Percentiles rank a stretch among this genome's conserved stretches.
Conservation (phyloP, 768 basidiomycete species). For the Xerocomus spinulosus region DNA sequence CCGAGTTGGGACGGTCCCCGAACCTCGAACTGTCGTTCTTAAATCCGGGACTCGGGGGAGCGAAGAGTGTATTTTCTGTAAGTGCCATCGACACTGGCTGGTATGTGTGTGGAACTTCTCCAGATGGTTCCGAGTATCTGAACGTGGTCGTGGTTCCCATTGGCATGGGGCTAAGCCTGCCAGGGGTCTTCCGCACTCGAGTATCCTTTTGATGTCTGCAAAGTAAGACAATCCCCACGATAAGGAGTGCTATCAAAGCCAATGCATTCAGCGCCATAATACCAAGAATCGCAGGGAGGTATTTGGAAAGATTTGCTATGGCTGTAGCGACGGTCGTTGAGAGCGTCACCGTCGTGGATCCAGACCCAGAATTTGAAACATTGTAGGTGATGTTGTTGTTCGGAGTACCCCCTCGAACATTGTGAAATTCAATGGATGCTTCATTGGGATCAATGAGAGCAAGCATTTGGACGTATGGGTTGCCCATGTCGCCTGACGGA, state of each 20-base stretch:
- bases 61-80: constrained; percentile 43
- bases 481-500: constrained; percentile 56
- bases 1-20: constrained; percentile 40
- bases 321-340: constrained; percentile 55
- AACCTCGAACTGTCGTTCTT: constrained; percentile 29
- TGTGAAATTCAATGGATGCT: constrained; percentile 69
- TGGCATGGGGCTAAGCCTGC: constrained; percentile 55
- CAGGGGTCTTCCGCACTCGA: constrained; percentile 35
- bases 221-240: constrained; percentile 50
- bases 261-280: constrained; percentile 76
- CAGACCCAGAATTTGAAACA: constrained; percentile 39
- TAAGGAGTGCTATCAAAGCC: constrained; percentile 52
- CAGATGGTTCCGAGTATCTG: constrained; percentile 38
- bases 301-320: constrained; percentile 57
- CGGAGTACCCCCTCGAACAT: constrained; percentile 59
- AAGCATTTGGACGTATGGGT: constrained; percentile 75
- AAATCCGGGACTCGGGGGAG: constrained; percentile 59
- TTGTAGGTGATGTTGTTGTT: constrained; percentile 66
- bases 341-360: constrained; percentile 47
- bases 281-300: constrained; percentile 70
- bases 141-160: constrained; percentile 35
- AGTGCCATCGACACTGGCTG: constrained; percentile 61
- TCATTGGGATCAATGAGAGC: constrained; percentile 62
- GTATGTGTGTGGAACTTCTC: constrained; percentile 47
- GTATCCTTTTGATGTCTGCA: constrained; percentile 44